phyloP scores from a whole-genome alignment of 108 stramenopile species.

The Epithemia pelagica region DNA sequence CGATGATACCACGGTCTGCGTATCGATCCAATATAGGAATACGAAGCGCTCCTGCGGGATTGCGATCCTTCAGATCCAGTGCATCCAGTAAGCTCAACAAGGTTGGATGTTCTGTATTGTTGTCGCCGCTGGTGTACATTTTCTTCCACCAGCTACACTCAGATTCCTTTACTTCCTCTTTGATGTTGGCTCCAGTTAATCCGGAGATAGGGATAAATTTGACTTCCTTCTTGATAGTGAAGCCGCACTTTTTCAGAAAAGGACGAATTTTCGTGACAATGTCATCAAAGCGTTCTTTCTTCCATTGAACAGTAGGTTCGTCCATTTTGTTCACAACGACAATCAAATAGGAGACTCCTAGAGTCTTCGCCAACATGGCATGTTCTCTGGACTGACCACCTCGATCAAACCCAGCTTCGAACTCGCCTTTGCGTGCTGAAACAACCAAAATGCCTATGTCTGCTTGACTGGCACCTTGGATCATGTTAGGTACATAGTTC shows the following conservation, averaged over 20 bases:
- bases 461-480: conserved; percentile 96
- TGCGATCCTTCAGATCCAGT: conserved; percentile 76
- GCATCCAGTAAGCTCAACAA: conserved; percentile 83
- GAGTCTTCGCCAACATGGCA: conserved; percentile 97
- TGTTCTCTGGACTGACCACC: conserved; percentile 99
- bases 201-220: conserved; percentile 98
- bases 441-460: conserved; percentile 98
- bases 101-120: conserved; percentile 84
- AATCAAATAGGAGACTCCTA: conserved; percentile 92
- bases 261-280: conserved; percentile 93
- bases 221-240: conserved; percentile 94
- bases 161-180: conserved; percentile 80
- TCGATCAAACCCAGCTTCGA: conserved; percentile 98
- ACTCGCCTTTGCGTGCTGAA: conserved; percentile 97
- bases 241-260: conserved; percentile 95
- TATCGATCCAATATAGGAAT: conserved; percentile 96
- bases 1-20: conserved; percentile 94
- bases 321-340: conserved; percentile 99
- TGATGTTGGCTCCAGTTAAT: conserved; percentile 93
- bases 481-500: conserved; percentile 99
- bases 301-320: conserved; percentile 95
- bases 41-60: conserved; percentile 81
- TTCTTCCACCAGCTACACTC: conserved; percentile 93
- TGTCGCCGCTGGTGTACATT: conserved; percentile 61
- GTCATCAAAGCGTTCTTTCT: conserved; percentile 92